phyloP scores from a whole-genome alignment of 2,329 filamentous ascomycete genomes.

The Metarhizium brunneum region DNA sequence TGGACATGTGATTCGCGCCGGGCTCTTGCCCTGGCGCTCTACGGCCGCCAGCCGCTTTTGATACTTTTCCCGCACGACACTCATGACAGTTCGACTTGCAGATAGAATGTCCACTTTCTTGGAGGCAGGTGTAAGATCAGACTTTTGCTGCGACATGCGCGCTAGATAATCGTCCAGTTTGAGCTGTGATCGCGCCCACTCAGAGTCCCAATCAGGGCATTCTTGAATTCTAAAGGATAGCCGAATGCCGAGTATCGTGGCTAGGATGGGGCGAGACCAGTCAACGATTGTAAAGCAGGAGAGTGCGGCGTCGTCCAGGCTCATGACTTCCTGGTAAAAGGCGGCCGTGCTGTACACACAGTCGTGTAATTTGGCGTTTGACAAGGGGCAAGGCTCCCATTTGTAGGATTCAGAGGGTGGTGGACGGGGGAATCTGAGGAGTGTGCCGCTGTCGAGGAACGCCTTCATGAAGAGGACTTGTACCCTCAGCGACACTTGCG shows the following conservation, averaged over 20 bases:
- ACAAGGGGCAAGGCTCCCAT: slow-evolving; percentile 8
- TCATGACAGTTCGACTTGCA: slow-evolving; percentile 36
- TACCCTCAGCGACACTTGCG: slow-evolving; percentile 19
- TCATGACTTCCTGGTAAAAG: slow-evolving; percentile 23
- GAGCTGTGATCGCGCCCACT: slow-evolving; percentile 29
- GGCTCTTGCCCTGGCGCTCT: slow-evolving; percentile 14
- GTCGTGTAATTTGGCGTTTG: slow-evolving; percentile 12
- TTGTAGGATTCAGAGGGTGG: slow-evolving; percentile 1
- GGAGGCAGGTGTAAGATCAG: slow-evolving; percentile 13
- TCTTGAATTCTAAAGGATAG: slow-evolving; percentile 34
- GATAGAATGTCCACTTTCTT: slow-evolving; percentile 31
- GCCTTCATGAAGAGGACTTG: slow-evolving; percentile 26
- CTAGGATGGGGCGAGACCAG: slow-evolving; percentile 31
- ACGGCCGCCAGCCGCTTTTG: slow-evolving; percentile 27
- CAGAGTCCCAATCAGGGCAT: slow-evolving; percentile 26
- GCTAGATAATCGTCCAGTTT: slow-evolving; percentile 30
- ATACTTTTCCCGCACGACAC: slow-evolving; percentile 37
- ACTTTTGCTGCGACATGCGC: slow-evolving; percentile 19
- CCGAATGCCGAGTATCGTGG: slow-evolving; percentile 33
- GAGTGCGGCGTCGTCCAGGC: slow-evolving; percentile 21
- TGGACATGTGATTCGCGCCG: slow-evolving; percentile 29
- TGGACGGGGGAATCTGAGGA: slow-evolving; percentile 18
- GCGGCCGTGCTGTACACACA: slow-evolving; percentile 16
- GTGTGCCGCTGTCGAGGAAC: slow-evolving; percentile 28
- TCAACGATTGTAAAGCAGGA: slow-evolving; percentile 30